A percentile compares a stretch with the other conserved stretches of the same genome.
phyloP scores from a whole-genome alignment of 805 yeast species.

The Sugiyamaella floridensis region DNA sequence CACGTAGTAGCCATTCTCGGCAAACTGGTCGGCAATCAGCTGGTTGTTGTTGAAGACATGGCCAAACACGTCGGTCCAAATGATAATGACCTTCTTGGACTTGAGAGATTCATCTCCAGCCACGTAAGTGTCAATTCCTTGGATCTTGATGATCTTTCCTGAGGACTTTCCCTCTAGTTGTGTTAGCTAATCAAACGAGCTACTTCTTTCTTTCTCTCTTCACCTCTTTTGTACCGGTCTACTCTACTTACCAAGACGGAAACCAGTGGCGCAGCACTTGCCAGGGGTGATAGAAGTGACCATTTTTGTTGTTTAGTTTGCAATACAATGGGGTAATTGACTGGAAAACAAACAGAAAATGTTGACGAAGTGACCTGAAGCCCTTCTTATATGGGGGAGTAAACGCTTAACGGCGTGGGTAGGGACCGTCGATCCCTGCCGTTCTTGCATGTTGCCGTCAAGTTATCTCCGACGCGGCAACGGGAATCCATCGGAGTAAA shows the following conservation, averaged over 20 bases:
- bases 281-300: conserved; percentile 7
- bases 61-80: conserved; percentile 65
- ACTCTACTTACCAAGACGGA: conserved; percentile 6
- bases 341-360: no score
- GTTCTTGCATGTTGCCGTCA: no score
- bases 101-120: conserved; percentile 40
- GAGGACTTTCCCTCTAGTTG: conserved; percentile 24
- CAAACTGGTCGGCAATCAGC: conserved; percentile 46
- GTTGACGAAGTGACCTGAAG: no score
- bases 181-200: background rate
- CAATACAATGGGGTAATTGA: background rate
- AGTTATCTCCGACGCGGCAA: no score
- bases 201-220: no score
- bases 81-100: conserved; percentile 46
- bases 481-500: no score
- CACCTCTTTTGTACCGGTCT: no score
- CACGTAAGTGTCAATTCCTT: conserved; percentile 38
- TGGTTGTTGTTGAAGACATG: conserved; percentile 47
- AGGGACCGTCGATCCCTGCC: no score
- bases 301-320: background rate
- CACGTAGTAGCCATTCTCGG: conserved; percentile 56
- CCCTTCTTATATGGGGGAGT: no score
- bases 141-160: conserved; percentile 23
- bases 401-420: no score
- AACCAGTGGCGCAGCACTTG: conserved; percentile 10